A percentile compares a stretch with the other conserved stretches of the same genome.
These are phyloP conservation scores for Lagenidium giganteum DNA, from an alignment of 352 stramenopile genomes.

Conservation along the genomic window DNA sequence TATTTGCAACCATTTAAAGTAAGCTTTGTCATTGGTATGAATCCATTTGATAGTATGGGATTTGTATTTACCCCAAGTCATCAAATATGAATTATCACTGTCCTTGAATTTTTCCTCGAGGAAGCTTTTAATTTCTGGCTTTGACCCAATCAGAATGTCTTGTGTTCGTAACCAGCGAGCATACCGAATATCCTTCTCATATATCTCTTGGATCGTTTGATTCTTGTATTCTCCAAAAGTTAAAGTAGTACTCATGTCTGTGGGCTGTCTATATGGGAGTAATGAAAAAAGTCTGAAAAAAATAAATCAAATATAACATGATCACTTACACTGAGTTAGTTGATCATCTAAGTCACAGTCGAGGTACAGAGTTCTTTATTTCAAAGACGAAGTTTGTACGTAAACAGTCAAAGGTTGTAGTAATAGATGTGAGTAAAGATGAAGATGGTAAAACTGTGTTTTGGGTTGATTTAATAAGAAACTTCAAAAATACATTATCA, in stretches of 20 bases:
- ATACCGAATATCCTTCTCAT: conserved; percentile 10
- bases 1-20: conserved; percentile 10
- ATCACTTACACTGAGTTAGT: no score
- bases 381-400: no score
- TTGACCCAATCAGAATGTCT: conserved; percentile 9
- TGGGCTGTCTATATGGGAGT: conserved; percentile 18
- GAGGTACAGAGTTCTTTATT: no score
- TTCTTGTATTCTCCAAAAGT: conserved; percentile 19
- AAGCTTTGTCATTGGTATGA: conserved; percentile 6
- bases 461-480: no score
- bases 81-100: conserved; percentile 17
- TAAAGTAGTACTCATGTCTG: conserved; percentile 13
- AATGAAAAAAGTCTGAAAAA: no score
- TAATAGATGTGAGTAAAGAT: no score
- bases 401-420: no score
- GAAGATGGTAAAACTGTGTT: no score
- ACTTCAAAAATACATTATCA: no score
- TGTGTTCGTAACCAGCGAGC: conserved; percentile 10
- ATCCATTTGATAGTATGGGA: conserved; percentile 11
- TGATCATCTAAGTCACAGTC: no score
- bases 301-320: no score
- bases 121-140: conserved; percentile 13
- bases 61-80: conserved; percentile 18
- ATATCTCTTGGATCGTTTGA: conserved; percentile 9
- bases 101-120: conserved; percentile 9